Base-by-base conservation (phyloP, 2,329 filamentous ascomycete species). In the Aspergillus ochraceus region DNA sequence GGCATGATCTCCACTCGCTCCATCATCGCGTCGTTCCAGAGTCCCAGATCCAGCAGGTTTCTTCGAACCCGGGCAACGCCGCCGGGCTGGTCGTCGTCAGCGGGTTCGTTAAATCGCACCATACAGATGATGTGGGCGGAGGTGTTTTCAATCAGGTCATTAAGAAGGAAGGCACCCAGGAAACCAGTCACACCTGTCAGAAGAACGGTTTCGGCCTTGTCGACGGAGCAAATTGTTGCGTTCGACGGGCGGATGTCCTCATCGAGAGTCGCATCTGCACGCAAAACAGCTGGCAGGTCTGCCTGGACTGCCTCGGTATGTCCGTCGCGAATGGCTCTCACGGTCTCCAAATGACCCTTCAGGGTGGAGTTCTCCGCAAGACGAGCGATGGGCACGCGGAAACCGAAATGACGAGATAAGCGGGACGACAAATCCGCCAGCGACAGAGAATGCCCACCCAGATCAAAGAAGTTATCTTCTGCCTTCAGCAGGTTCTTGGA, bases 381-480 rank as follows among this genome's bases (percentile, higher is more conserved):
- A 49, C 88, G 87, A 54, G 84, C 85, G 19, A 93, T 82, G 2
- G 90, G 88, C 1, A 94, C 84, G 0, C 87, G 84, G 71, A 93
- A 90, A 4, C 89, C 90, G 68, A 91, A 92, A 0, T 83, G 83
- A 60, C 85, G 85, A 0, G 88, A 87, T 14, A 93, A 73, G 36
- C 86, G 85, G 26, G 86, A 87, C n/a, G 90, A 86, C 26, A 94
- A 81, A 61, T 92, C 88, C 0, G 90, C 90, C n/a, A 94, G 83
- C 2, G 87, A 86, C 55, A 94, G 77, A 0, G 90, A 92, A 74
- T 94, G 90, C 0, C 90, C 90, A 39, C 90, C 90, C 1, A 94
- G 79, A 61, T 93, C 90, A 71, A 93, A 94, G 75, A 94, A 94
- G 72, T 88, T 89, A 71, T 91, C 88, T 62, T 90, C 87, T 1